phyloP scores from a whole-genome alignment of 73 alveolate species.

The Paramecium primaurelia region DNA sequence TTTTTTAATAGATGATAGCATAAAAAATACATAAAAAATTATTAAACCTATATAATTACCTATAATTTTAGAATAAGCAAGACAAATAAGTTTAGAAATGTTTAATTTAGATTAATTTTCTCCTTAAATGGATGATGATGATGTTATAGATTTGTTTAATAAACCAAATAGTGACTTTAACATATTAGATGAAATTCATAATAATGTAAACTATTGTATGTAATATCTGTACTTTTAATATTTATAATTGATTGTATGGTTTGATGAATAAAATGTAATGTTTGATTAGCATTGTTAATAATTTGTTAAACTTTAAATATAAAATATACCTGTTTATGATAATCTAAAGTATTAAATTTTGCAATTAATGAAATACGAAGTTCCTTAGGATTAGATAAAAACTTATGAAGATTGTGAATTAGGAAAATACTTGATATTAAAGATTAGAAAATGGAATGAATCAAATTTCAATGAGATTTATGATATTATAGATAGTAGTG shows the following conservation, averaged over 20 bases:
- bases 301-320: neutral
- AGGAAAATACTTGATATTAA: neutral
- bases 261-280: neutral
- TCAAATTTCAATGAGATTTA: neutral
- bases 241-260: slow-evolving; percentile 4
- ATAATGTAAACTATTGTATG: neutral
- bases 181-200: neutral
- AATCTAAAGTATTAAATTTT: neutral
- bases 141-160: neutral
- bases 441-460: neutral
- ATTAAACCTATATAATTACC: neutral
- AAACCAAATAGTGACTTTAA: neutral
- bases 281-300: neutral
- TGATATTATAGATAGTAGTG: neutral
- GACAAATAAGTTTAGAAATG: neutral
- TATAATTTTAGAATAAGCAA: neutral
- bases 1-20: neutral
- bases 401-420: neutral
- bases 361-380: neutral
- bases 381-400: neutral
- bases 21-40: neutral
- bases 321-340: neutral
- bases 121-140: neutral
- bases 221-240: neutral
- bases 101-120: neutral